Evolutionary conservation across 176 grass and related monocot species (phyloP), one percentile per base, ranked within the genome.

Genomic region (Musa acuminata): DNA sequence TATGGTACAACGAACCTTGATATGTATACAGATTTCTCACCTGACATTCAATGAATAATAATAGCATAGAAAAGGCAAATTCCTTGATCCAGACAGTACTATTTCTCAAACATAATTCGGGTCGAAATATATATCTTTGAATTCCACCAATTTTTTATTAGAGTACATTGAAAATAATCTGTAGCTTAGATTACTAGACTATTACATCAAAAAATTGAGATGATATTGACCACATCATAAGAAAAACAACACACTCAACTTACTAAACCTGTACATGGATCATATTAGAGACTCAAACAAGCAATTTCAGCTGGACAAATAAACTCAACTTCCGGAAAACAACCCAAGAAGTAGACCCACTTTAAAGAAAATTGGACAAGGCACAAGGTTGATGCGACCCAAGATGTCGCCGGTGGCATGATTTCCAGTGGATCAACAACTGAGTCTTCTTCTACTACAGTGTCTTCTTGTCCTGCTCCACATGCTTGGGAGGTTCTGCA

Each of bases 401-500:
- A 57, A 4, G 13, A 17, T 8, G 2, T 60, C n/a, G 4, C 57
- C 35, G n/a, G 16, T 60, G 19, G n/a, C 16, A 60, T 60, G 57
- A n/a, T 20, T 35, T 67, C 26, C 64, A 35, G 64, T 67, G 24
- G 64, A 43, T 67, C 64, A 6, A 67, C 64, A 67, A 8, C 64
- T 6, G n/a, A 35, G 12, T 8, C 55, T 83, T 8, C 55, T 83
- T 77, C 27, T 67, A 79, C 76, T 79, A 68, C 49, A 74, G 69
- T 29, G 55, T 79, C 49, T 74, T 79, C 16, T 49, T 19, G 35
- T 43, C 35, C 72, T 75, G 27, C 27, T 67, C 76, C 12, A 1
- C 55, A 71, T 25, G 35, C 72, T 88, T 95, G 54, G 85, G 87
- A 49, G 86, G 86, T 25, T 96, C 88, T n/a, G 19, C 75, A 0